Conservation (phyloP, 1,284 basidiomycete species). For the Moesziomyces sp. region DNA sequence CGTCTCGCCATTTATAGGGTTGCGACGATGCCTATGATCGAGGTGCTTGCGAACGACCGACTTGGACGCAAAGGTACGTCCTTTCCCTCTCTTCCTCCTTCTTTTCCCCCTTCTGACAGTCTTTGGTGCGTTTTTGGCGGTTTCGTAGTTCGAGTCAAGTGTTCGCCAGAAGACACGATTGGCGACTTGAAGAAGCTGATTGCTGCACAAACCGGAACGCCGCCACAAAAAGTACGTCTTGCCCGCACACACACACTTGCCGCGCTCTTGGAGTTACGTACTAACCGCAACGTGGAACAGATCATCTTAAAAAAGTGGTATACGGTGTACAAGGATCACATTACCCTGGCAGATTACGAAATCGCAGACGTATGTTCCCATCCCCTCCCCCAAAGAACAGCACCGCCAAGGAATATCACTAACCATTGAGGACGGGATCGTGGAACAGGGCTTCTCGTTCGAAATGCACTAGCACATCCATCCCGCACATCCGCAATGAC, state of each 20-base stretch:
- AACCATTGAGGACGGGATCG: not conserved
- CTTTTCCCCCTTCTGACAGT: not conserved
- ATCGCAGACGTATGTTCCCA: constrained; percentile 23
- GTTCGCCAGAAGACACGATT: constrained; percentile 86
- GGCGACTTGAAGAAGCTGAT: constrained; percentile 97
- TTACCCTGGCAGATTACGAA: constrained; percentile 91
- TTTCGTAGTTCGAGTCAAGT: constrained; percentile 62
- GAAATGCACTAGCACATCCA: constrained; percentile 33
- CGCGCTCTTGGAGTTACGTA: too few species aligned
- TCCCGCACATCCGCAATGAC: not conserved
- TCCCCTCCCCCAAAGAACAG: too few species aligned
- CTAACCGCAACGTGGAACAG: too few species aligned
- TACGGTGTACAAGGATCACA: constrained; percentile 72
- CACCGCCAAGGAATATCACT: too few species aligned
- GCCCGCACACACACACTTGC: too few species aligned
- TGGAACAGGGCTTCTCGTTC: constrained; percentile 32
- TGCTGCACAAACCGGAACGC: constrained; percentile 93
- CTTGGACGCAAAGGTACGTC: constrained; percentile 88
- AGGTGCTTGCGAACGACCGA: constrained; percentile 97
- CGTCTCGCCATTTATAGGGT: not conserved
- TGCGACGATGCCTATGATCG: constrained; percentile 69
- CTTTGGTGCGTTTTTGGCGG: not conserved
- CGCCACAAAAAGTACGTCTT: constrained; percentile 71
- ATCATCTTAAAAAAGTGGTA: constrained; percentile 96
- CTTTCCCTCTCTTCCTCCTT: not conserved